Evolutionary conservation across 2,329 filamentous ascomycete species (phyloP).

Genomic region (Neopestalotiopsis rosae): DNA sequence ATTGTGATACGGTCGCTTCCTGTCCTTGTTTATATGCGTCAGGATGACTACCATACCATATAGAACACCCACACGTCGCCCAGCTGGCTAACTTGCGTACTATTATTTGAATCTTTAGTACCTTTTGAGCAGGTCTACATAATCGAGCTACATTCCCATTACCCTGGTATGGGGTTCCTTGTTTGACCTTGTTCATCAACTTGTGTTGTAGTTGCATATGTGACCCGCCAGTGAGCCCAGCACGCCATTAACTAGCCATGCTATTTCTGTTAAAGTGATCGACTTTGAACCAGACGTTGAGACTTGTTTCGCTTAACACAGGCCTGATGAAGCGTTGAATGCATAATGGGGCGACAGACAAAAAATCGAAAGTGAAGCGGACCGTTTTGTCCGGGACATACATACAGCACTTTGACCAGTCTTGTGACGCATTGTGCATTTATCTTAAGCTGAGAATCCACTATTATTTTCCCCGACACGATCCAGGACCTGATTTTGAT

Average conservation of each 20-base stretch:
- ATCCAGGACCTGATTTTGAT: neutral
- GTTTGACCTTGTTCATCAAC: neutral
- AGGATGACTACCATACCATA: neutral
- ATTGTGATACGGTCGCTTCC: too few relatives aligned
- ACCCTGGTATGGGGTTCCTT: neutral
- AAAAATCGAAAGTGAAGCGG: neutral
- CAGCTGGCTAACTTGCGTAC: neutral
- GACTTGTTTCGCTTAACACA: neutral
- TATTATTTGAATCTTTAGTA: neutral
- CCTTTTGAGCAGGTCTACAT: neutral
- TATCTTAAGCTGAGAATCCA: neutral
- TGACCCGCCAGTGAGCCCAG: neutral
- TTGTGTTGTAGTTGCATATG: neutral
- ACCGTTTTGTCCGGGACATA: neutral
- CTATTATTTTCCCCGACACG: neutral
- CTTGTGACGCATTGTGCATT: neutral
- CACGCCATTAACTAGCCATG: neutral
- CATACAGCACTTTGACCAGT: neutral
- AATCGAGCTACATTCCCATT: neutral
- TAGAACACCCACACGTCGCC: neutral
- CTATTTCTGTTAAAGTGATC: neutral
- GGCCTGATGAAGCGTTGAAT: neutral
- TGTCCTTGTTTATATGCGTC: neutral
- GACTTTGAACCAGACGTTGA: neutral
- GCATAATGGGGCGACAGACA: neutral